Evolutionary conservation across 2,329 filamentous ascomycete genomes (phyloP).

Genomic region (Xylariaceae sp.): DNA sequence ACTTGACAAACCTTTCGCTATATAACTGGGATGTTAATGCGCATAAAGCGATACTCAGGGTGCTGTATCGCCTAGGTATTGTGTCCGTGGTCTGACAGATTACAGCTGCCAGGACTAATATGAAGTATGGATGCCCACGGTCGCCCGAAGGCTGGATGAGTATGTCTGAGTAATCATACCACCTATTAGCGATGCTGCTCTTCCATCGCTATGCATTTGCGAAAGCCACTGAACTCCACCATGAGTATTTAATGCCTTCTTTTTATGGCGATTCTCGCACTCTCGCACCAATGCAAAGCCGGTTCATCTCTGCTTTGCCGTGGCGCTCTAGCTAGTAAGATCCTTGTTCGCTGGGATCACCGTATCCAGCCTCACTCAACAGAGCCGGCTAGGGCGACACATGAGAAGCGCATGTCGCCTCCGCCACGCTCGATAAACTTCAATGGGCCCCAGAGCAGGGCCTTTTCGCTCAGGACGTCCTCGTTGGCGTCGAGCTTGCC

Average conservation of each 20-base stretch:
- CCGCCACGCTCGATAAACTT: slow-evolving; percentile 55
- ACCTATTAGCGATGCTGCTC: too few relatives aligned
- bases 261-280: background rate
- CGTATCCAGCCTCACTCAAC: slow-evolving; percentile 37
- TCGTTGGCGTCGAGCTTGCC: slow-evolving; percentile 57
- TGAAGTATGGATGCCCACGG: too few relatives aligned
- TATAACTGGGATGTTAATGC: too few relatives aligned
- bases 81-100: too few relatives aligned
- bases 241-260: background rate
- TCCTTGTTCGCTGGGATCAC: background rate
- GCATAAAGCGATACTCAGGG: too few relatives aligned
- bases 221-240: background rate
- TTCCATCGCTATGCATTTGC: background rate
- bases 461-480: slow-evolving; percentile 72
- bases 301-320: background rate
- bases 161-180: too few relatives aligned
- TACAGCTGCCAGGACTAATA: too few relatives aligned
- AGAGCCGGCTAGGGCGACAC: slow-evolving; percentile 51
- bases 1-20: too few relatives aligned
- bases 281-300: background rate
- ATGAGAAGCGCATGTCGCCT: slow-evolving; percentile 55
- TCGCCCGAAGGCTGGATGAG: too few relatives aligned
- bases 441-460: slow-evolving; percentile 63
- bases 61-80: too few relatives aligned
- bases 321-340: background rate